Evolutionary conservation across 2,329 filamentous ascomycete species (phyloP), one percentile per base, ranked within the genome.

Genomic region (Pseudonectria foliicola): DNA sequence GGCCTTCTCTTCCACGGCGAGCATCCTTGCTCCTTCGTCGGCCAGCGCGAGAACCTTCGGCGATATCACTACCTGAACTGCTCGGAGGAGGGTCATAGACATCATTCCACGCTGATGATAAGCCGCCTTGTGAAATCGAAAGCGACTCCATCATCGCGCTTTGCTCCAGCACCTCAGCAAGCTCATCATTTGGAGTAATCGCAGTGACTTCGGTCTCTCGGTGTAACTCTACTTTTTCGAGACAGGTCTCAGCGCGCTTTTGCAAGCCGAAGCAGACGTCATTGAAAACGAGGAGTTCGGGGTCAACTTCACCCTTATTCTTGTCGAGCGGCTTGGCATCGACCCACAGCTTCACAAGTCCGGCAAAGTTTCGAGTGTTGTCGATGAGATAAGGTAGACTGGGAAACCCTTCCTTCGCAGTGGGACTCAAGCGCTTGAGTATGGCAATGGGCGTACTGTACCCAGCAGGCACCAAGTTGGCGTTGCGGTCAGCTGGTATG

Each of bases 391-490:
- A 95, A 1, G 92, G 92, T 11, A 98, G 68, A 29, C 85, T 92
- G 0, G 89, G 90, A 50, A 95, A 95, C 0, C 92, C 92, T 63
- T 98, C 92, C 37, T 86, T 77, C 7, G 85, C 86, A 1, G 82
- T 81, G 8, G 82, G 77, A 7, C 86, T 82, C 11, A 96, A 65
- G 1, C 92, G 82, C 28, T 82, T 80, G 27, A 94, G 74, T 42
- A 98, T 96, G 8, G 89, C 88, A 35, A 92, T 79, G 1, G 92
- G 92, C 0, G 92, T 95, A 31, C 85, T 89, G 62, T 96, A 98
- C 3, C 85, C 87, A 1, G 88, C 83, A 2, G 86, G 85, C 7
- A 87, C 71, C 7, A 77, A 67, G 26, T 76, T 68, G 29, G 71
- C 66, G n/a, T 70, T 71, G 31, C 77, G 73, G 30, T 88, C 82